Base-by-base conservation (phyloP, 176 grass and related monocot species). In the Aegilops longissima region DNA sequence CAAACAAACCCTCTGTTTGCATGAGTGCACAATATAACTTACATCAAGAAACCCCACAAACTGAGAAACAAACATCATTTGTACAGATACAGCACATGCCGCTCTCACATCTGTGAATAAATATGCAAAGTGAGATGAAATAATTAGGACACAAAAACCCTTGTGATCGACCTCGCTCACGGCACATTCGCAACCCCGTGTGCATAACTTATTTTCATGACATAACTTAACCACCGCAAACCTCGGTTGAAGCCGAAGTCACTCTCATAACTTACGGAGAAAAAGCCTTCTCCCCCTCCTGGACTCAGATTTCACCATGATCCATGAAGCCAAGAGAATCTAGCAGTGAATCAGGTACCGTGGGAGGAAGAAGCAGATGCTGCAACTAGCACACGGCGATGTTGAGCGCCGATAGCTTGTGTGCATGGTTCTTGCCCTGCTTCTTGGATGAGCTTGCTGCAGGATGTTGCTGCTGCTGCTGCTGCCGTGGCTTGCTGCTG, bases 381-480 rank as follows among this genome's bases (percentile, higher is more conserved):
- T 70, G 71, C 23, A 63, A 33, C 87, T 97, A 97, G 61, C 92
- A 93, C 73, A 97, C 86, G 2, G 92, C 90, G 66, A 97, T 91
- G 81, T 97, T 94, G 84, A 87, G 87, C 89, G 38, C 84, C 73
- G 85, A 68, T 30, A 86, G 58, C 85, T 93, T 98, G 59, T 90
- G 90, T 56, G 66, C 80, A 40, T 74, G 82, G 71, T 81, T 77
- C 80, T 94, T 96, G 21, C 91, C 93, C 38, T 76, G 76, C 74
- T 91, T 88, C 75, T 83, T 93, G 31, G 80, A 25, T 12, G 72
- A 42, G 35, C 18, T 58, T 58, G 82, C 61, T 25, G 79, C 9
- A 0, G 42, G 80, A 12, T 61, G 49, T 80, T 9, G 36, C 59
- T 20, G 47, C 71, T 31, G 47, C 71, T 31, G 38, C 76, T 42